Base-by-base conservation (phyloP, 805 yeast species). In the Candida coquimbonensis region DNA sequence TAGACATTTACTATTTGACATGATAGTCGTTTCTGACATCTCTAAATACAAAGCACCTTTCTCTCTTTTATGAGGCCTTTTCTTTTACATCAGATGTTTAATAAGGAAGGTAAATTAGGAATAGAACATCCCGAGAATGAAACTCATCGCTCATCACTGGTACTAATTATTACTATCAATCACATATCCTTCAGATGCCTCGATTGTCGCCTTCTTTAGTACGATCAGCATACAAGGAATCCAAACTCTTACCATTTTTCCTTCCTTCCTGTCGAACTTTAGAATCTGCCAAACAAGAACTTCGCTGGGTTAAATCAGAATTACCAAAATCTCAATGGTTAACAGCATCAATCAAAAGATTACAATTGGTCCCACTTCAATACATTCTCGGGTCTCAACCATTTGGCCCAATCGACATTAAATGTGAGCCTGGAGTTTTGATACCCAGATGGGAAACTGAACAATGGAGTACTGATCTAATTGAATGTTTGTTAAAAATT, bases 381-480 rank as follows among this genome's bases (percentile, higher is more conserved):
- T 90, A 91, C 61, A 77, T 91, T 11, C 66, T 91, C 9, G 89
- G 93, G 0, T 65, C 79, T 0, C 97, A 90, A 64, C 98, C 98
- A 1, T 91, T 91, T 68, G 95, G 93, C 0, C 56, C 61, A 1
- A 59, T 91, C 41, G 77, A 75, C 12, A 72, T 91, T 5, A 46
- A 55, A 25, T 87, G 96, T 55, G 55, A 63, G 27, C 68, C 67
- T 1, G 80, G 80, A 0, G 97, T 88, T 2, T 66, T 91, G 49
- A 90, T 91, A 26, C 98, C 99, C 0, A 66, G 99, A 42, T 81
- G 91, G 84, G 99, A 91, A 60, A 91, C 99, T 0, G 98, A 91
- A 61, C 96, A 88, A 57, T 91, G 97, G 97, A 68, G 75, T 9
- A 33, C 66, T 27, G 71, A 70, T 45, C 59, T 84, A 19, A 62